phyloP scores from a whole-genome alignment of 2,329 filamentous ascomycete genomes.

The Bipolaris cookei region DNA sequence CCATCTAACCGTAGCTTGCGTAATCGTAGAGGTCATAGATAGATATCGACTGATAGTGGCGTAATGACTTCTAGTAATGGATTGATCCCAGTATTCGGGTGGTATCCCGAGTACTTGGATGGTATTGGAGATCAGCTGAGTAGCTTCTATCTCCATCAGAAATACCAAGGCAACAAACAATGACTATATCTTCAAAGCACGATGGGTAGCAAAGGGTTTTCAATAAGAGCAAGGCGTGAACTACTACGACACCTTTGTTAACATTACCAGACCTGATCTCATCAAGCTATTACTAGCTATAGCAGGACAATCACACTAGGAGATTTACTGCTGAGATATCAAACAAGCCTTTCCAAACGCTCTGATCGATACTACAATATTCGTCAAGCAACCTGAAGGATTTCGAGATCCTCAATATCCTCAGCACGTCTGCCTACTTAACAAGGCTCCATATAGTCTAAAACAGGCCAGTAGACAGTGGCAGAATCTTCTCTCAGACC shows the following conservation, averaged over 20 bases:
- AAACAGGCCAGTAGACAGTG: not conserved
- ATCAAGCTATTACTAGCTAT: not conserved
- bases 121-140: no score
- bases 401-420: not conserved
- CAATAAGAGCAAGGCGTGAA: not conserved
- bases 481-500: not conserved
- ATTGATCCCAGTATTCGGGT: no score
- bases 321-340: not conserved
- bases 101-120: no score
- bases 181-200: not conserved
- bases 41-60: no score
- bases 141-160: no score
- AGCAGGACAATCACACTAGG: not conserved
- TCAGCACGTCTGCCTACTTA: not conserved
- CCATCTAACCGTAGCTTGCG: no score
- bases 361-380: not conserved
- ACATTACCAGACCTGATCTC: not conserved
- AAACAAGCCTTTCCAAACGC: conserved; percentile 1
- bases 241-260: not conserved
- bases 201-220: not conserved
- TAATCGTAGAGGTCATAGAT: no score
- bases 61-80: no score
- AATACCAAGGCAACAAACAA: not conserved
- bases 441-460: not conserved
- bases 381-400: not conserved